phyloP scores from a whole-genome alignment of 148 eudicot species.

The Cornus florida region DNA sequence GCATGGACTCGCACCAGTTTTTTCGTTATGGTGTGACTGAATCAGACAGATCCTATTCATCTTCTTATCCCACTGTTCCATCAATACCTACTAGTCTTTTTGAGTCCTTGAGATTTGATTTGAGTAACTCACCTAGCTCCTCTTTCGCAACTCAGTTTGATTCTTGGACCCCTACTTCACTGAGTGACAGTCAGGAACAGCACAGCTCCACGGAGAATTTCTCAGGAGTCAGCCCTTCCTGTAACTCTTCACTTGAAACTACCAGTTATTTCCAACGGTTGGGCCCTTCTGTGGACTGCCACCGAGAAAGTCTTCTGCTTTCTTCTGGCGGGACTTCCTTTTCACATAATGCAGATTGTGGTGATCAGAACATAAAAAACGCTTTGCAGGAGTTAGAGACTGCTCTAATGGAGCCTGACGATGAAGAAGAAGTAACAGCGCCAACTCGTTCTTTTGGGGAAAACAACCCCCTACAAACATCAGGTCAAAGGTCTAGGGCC shows the following conservation, averaged over 20 bases:
- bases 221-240: slow-evolving; percentile 49
- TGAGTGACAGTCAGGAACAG: slow-evolving; percentile 56
- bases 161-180: slow-evolving; percentile 37
- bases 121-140: slow-evolving; percentile 66
- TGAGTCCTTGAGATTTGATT: slow-evolving; percentile 43
- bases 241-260: slow-evolving; percentile 47
- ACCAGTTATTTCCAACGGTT: slow-evolving; percentile 37
- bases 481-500: slow-evolving; percentile 42
- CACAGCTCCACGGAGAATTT: slow-evolving; percentile 55
- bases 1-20: slow-evolving; percentile 74
- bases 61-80: slow-evolving; percentile 38
- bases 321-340: slow-evolving; percentile 23
- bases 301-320: slow-evolving; percentile 13
- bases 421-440: slow-evolving; percentile 33
- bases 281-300: slow-evolving; percentile 32
- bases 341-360: slow-evolving; percentile 25
- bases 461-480: slow-evolving; percentile 33
- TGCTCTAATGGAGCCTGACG: slow-evolving; percentile 69
- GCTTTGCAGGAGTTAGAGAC: slow-evolving; percentile 65
- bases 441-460: slow-evolving; percentile 35
- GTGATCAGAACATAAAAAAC: slow-evolving; percentile 35
- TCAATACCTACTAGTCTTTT: slow-evolving; percentile 39
- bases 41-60: slow-evolving; percentile 41
- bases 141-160: slow-evolving; percentile 63
- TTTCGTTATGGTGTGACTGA: slow-evolving; percentile 43